phyloP scores from a whole-genome alignment of 164 flowering plant species.

The Vitis labrusca region DNA sequence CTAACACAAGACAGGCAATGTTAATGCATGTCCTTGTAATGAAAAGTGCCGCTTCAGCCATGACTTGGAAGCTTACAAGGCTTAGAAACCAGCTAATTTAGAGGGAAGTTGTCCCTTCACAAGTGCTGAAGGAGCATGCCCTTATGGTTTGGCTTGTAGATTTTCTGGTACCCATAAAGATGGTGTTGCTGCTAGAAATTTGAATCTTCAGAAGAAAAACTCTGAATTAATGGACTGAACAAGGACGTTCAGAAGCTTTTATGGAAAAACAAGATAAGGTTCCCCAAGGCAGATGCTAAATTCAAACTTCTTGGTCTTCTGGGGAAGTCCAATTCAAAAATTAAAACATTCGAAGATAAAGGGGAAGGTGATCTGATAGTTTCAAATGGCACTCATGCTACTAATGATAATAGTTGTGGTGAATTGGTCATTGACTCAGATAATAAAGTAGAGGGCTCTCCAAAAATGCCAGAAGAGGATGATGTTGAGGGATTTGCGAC shows the following conservation, averaged over 20 bases:
- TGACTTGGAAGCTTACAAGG: conserved; percentile 77
- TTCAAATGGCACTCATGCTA: conserved; percentile 26
- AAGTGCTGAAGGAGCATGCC: conserved; percentile 53
- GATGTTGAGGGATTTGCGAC: conserved; percentile 17
- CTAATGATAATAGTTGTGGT: conserved; percentile 30
- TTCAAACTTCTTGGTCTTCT: conserved; percentile 74
- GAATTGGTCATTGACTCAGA: conserved; percentile 21
- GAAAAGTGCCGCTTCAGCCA: conserved; percentile 84
- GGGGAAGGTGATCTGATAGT: conserved; percentile 30
- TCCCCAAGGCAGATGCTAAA: conserved; percentile 69
- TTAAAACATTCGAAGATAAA: conserved; percentile 27
- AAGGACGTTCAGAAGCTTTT: conserved; percentile 89
- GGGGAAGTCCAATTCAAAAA: conserved; percentile 39
- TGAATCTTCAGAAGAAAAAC: conserved; percentile 20
- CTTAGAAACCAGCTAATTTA: conserved; percentile 84
- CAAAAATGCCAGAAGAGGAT: conserved; percentile 26
- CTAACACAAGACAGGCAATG: conserved; percentile 46
- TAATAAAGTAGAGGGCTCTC: conserved; percentile 22
- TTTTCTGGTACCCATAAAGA: conserved; percentile 68
- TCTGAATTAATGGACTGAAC: conserved; percentile 74
- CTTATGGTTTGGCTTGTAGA: conserved; percentile 87
- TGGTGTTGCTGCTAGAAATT: conserved; percentile 20
- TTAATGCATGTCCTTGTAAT: conserved; percentile 56
- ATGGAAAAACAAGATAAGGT: conserved; percentile 84
- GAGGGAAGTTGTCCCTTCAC: conserved; percentile 84